phyloP scores from a whole-genome alignment of 1,139 yeast species.

The Blastobotrys malaysiensis region DNA sequence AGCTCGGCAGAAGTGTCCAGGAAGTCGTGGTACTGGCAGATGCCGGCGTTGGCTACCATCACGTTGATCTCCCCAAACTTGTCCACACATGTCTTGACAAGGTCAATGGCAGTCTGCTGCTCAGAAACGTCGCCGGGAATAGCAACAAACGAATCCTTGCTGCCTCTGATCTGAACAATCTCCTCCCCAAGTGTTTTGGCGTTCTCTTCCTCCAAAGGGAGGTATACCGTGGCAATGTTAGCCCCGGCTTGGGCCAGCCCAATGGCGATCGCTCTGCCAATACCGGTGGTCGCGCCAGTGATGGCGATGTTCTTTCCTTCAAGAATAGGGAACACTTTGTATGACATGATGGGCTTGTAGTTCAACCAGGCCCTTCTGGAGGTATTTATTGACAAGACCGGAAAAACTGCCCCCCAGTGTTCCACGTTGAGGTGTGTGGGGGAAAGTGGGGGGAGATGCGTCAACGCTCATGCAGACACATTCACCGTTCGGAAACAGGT shows the following conservation, averaged over 20 bases:
- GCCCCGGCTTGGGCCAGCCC: conserved; percentile 27
- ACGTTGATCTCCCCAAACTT: conserved; percentile 40
- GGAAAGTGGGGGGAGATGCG: not conserved
- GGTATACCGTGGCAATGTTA: conserved; percentile 26
- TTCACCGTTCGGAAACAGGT: no score
- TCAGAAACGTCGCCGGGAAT: conserved; percentile 42
- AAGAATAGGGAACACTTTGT: conserved; percentile 1
- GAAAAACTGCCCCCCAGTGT: not conserved
- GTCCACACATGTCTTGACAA: conserved; percentile 36
- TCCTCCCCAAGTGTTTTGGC: conserved; percentile 26
- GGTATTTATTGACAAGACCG: not conserved
- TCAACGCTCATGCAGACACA: not conserved
- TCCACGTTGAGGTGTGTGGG: not conserved
- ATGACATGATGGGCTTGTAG: not conserved
- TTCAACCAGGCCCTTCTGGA: not conserved
- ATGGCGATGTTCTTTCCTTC: conserved; percentile 24
- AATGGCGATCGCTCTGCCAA: conserved; percentile 38
- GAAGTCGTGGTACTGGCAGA: conserved; percentile 37
- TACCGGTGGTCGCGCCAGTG: conserved; percentile 41
- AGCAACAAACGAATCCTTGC: conserved; percentile 28
- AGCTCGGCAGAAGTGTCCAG: conserved; percentile 35
- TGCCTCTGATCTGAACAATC: conserved; percentile 24
- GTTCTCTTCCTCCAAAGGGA: conserved; percentile 24
- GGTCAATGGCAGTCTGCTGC: conserved; percentile 35
- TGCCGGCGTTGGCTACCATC: conserved; percentile 47